These are phyloP conservation scores for Astragalus membranaceus DNA, from an alignment of 306 rosid species.

Conservation along the genomic window DNA sequence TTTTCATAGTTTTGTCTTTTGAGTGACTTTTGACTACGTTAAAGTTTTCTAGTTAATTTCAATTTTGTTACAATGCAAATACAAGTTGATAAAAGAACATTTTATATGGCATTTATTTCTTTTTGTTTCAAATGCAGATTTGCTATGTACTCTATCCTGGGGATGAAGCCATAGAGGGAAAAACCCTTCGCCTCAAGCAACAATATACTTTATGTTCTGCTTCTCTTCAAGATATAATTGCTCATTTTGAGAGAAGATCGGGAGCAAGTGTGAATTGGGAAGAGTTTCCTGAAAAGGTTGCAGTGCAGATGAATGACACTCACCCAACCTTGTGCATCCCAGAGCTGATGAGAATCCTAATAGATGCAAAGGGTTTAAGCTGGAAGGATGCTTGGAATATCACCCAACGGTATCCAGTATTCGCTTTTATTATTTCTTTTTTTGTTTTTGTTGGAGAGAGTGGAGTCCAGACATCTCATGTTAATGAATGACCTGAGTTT, in stretches of 20 bases:
- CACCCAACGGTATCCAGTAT: constrained; percentile 56
- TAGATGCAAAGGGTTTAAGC: constrained; percentile 76
- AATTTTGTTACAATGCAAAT: constrained; percentile 10
- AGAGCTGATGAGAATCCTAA: constrained; percentile 79
- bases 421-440: neutral
- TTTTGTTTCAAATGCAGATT: constrained; percentile 41
- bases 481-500: constrained; percentile 11
- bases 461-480: neutral
- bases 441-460: neutral
- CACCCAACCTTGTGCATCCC: constrained; percentile 99
- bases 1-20: constrained; percentile 13
- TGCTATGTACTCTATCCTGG: constrained; percentile 94
- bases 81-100: constrained; percentile 7
- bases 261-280: constrained; percentile 68
- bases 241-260: constrained; percentile 84
- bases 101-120: constrained; percentile 10
- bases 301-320: constrained; percentile 99
- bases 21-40: constrained; percentile 11
- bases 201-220: constrained; percentile 96
- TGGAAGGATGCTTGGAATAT: constrained; percentile 97
- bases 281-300: constrained; percentile 86
- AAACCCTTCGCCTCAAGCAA: constrained; percentile 90
- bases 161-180: constrained; percentile 88
- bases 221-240: constrained; percentile 93
- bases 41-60: constrained; percentile 16